Evolutionary conservation across 768 basidiomycete species (phyloP).

Genomic region (Cubamyces lactineus): DNA sequence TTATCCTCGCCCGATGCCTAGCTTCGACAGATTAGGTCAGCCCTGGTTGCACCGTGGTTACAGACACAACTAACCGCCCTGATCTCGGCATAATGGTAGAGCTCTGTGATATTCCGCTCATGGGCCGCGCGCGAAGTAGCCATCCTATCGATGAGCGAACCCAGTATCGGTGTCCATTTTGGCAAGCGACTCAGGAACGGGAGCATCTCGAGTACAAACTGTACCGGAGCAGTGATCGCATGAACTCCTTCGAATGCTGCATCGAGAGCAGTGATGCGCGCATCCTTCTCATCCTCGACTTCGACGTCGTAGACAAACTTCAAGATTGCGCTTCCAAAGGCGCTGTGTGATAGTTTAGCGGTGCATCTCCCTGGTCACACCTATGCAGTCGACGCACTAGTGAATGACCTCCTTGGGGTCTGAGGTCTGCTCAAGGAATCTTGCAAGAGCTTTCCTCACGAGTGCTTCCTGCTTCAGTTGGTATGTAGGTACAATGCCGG

Average conservation of each 20-base stretch:
- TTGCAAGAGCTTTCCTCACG: constrained; percentile 9
- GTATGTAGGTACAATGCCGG: not conserved
- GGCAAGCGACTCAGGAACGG: constrained; percentile 2
- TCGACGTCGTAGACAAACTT: constrained; percentile 5
- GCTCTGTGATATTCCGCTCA: not conserved
- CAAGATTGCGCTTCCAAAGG: not conserved
- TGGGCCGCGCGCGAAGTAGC: not conserved
- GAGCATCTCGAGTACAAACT: constrained; percentile 5
- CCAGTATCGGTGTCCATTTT: constrained; percentile 1
- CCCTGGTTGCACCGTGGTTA: too few species aligned
- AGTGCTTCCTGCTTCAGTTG: not conserved
- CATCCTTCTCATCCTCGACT: constrained; percentile 4
- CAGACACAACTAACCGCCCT: not conserved
- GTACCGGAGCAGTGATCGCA: constrained; percentile 2
- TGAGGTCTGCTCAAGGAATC: constrained; percentile 6
- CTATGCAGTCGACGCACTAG: constrained; percentile 5
- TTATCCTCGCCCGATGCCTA: not conserved
- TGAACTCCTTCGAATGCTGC: constrained; percentile 5
- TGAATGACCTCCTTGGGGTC: not conserved
- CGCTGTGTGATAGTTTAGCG: not conserved
- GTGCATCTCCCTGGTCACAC: too few species aligned
- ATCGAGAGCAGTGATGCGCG: constrained; percentile 21
- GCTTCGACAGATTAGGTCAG: not conserved
- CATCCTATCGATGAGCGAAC: not conserved
- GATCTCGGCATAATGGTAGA: not conserved